Conservation (phyloP, 1,284 basidiomycete genomes). For the Melampsora larici-populina region DNA sequence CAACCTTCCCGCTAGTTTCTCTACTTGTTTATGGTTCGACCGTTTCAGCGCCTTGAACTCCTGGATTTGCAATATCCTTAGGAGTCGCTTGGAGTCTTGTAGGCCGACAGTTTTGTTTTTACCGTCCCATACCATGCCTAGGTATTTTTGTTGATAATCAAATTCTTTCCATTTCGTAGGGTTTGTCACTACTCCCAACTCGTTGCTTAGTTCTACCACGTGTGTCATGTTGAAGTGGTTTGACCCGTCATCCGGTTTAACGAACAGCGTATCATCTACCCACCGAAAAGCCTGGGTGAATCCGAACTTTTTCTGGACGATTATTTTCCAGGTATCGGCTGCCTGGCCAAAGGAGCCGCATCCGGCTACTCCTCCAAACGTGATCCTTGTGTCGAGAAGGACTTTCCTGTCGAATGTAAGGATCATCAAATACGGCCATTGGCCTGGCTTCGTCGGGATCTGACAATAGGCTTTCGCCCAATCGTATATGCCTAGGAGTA, state of each 20-base stretch:
- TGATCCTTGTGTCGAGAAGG: neutral
- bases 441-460: too few species aligned
- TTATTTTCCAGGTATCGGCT: constrained; percentile 2
- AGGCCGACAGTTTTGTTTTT: too few species aligned
- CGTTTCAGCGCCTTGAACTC: too few species aligned
- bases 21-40: too few species aligned
- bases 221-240: neutral
- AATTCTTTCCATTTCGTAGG: neutral
- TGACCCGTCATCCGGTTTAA: neutral
- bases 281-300: neutral
- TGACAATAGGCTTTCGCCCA: too few species aligned
- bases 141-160: neutral
- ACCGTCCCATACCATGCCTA: too few species aligned
- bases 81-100: too few species aligned
- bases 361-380: neutral
- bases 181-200: constrained; percentile 1
- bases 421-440: too few species aligned
- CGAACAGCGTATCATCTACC: constrained; percentile 7
- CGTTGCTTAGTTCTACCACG: neutral
- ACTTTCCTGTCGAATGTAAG: neutral
- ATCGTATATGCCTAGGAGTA: too few species aligned
- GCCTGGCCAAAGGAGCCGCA: constrained; percentile 10
- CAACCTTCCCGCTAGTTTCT: neutral
- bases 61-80: too few species aligned
- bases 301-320: neutral